A percentile compares a stretch with the other conserved stretches of the same genome.
phyloP scores from a whole-genome alignment of 2,329 filamentous ascomycete species.

The Neonectria punicea region DNA sequence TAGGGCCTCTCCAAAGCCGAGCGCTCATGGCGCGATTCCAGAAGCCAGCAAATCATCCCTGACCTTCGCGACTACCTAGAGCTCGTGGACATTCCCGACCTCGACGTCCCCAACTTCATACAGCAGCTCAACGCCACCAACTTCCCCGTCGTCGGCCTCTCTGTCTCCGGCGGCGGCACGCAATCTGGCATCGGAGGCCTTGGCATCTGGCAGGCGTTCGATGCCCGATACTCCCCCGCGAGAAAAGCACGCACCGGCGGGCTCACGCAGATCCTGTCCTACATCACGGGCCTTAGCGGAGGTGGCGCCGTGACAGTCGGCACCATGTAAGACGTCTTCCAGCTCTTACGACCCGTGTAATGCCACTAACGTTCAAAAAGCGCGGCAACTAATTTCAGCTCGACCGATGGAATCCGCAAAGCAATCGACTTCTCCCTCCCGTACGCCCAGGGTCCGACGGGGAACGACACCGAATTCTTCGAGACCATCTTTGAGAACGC shows the following conservation, averaged over 20 bases:
- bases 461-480: constrained; percentile 29
- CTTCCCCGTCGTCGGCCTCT: constrained; percentile 38
- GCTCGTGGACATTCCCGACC: constrained; percentile 32
- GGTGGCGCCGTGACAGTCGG: constrained; percentile 42
- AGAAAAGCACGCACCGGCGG: constrained; percentile 38
- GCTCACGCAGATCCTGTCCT: constrained; percentile 38
- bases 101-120: constrained; percentile 38
- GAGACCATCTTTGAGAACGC: constrained; percentile 34
- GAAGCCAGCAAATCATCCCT: constrained; percentile 35
- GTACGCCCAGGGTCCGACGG: constrained; percentile 31
- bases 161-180: constrained; percentile 43
- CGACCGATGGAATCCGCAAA: constrained; percentile 27
- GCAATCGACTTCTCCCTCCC: constrained; percentile 37
- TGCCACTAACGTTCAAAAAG: constrained; percentile 1
- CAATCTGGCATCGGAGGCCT: constrained; percentile 45
- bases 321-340: constrained; percentile 27
- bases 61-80: constrained; percentile 36
- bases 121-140: constrained; percentile 31
- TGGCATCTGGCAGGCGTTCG: constrained; percentile 44
- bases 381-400: constrained; percentile 42
- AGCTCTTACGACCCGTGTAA: fast-evolving
- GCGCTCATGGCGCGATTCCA: constrained; percentile 32
- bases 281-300: constrained; percentile 42
- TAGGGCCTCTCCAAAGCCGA: constrained; percentile 41
- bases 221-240: constrained; percentile 35